A percentile compares a stretch with the other conserved stretches of the same genome.
Evolutionary conservation across 2,329 filamentous ascomycete genomes (phyloP).

Genomic region (Setomelanomma holmii): DNA sequence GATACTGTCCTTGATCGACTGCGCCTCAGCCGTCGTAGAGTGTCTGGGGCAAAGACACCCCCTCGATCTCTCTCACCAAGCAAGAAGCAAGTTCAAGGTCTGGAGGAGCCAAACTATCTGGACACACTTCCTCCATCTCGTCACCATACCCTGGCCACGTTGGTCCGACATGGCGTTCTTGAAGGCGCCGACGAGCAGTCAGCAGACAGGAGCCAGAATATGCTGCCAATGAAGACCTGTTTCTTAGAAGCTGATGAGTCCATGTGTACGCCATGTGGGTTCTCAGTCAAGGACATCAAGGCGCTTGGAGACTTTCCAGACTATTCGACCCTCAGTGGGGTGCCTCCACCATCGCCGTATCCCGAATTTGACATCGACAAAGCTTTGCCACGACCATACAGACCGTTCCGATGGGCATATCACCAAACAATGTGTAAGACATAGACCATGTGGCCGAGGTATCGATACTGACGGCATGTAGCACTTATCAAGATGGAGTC

Average conservation of each 20-base stretch:
- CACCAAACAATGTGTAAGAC: conserved; percentile 89
- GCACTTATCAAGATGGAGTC: conserved; percentile 79
- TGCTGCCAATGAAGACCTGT: conserved; percentile 33
- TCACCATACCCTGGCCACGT: conserved; percentile 54
- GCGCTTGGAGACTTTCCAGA: conserved; percentile 79
- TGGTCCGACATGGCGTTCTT: conserved; percentile 30
- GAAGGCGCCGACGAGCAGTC: conserved; percentile 28
- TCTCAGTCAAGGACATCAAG: conserved; percentile 73
- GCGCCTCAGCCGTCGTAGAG: conserved; percentile 48
- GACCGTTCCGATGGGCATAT: conserved; percentile 83
- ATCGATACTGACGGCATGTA: conserved; percentile 44
- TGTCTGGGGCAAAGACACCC: conserved; percentile 60
- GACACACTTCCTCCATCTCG: conserved; percentile 62
- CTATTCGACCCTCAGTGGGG: conserved; percentile 76
- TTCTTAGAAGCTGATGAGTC: conserved; percentile 36
- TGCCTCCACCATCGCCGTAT: conserved; percentile 72
- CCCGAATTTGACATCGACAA: conserved; percentile 70
- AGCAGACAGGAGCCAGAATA: conserved; percentile 29
- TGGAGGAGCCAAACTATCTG: conserved; percentile 48
- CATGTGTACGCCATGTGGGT: conserved; percentile 69
- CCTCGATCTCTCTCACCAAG: conserved; percentile 61
- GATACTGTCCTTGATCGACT: conserved; percentile 51
- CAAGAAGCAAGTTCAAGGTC: conserved; percentile 46
- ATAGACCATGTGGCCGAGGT: conserved; percentile 4
- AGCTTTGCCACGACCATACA: conserved; percentile 75